Evolutionary conservation across 148 eudicot species (phyloP), one percentile per base, ranked within the genome.

Genomic region (Rhododendron simsii): DNA sequence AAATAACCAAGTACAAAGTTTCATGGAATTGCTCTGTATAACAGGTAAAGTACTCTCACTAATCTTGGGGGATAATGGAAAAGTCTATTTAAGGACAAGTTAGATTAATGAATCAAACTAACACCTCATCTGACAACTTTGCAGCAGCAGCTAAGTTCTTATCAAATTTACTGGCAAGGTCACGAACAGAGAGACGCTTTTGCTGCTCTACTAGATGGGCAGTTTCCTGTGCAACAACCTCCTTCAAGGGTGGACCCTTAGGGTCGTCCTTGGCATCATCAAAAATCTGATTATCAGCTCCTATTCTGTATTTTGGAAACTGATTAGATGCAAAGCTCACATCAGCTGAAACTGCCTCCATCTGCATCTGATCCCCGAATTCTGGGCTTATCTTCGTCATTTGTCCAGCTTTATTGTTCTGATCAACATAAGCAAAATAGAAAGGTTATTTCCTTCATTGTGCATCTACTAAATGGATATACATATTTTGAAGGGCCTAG

Each of bases 351-450:
- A 97, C 96, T 20, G 90, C 89, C 78, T 93, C 93, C 80, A 85
- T 87, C 41, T 90, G 87, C 88, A 86, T 90, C 86, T 91, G 95
- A 51, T 88, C 89, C 82, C 91, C 94, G 39, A 91, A 67, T 85
- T 93, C 98, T n/a, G 99, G 99, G 89, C 98, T 95, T 69, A 97
- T 95, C 90, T 95, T 95, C 57, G 98, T 97, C 99, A 97, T 97
- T 82, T 82, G 76, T 84, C 85, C 73, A 39, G 80, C 71, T 7
- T 80, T 74, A 23, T 37, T 47, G 26, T 84, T 84, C 87, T 92
- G 85, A 80, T 53, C 47, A 75, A 48, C 26, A 28, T 69, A 88
- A 57, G 20, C 33, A 47, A 85, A 74, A 33, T 83, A 53, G 37
- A 74, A 47, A 73, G 65, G 47, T 35, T 26, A 84, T 37, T 65